Percentiles rank a stretch among this genome's conserved stretches.
Conservation (phyloP, 2,329 filamentous ascomycete species). For the Ciborinia camelliae region DNA sequence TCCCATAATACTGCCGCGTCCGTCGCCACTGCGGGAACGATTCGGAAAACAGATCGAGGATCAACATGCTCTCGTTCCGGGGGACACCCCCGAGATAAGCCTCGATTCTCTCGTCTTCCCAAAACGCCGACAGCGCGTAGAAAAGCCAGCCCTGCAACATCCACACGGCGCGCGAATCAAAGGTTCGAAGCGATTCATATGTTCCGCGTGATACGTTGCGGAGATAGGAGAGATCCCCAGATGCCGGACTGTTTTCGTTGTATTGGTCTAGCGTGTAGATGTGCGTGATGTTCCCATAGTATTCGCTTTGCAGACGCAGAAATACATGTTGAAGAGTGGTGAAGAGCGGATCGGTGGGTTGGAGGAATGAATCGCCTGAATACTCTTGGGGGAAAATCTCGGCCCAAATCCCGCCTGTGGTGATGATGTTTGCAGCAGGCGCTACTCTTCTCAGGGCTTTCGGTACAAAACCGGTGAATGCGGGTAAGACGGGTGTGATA, state of each 20-base stretch:
- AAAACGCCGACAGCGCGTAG: constrained; percentile 43
- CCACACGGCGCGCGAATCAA: constrained; percentile 49
- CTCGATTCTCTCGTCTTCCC: constrained; percentile 45
- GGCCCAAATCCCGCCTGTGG: constrained; percentile 42
- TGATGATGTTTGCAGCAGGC: constrained; percentile 44
- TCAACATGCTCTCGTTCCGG: constrained; percentile 45
- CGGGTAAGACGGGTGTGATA: constrained; percentile 50
- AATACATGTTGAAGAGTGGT: constrained; percentile 45
- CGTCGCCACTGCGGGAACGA: constrained; percentile 49
- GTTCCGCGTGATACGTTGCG: constrained; percentile 43
- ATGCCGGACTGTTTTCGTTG: constrained; percentile 50
- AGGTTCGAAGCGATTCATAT: constrained; percentile 47
- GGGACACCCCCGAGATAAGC: constrained; percentile 49
- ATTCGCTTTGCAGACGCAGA: constrained; percentile 45
- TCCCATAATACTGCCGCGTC: constrained; percentile 49
- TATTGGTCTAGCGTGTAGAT: constrained; percentile 53
- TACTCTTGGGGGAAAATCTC: constrained; percentile 42
- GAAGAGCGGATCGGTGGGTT: constrained; percentile 46
- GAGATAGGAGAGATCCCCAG: constrained; percentile 45
- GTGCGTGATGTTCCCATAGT: constrained; percentile 47
- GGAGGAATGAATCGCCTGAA: constrained; percentile 47
- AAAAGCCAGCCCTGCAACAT: constrained; percentile 53
- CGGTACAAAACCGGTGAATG: constrained; percentile 51
- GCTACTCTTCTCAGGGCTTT: constrained; percentile 41
- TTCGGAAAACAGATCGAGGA: constrained; percentile 51